Conservation (phyloP, 257 asterid species). For the Forsythia suspensa region DNA sequence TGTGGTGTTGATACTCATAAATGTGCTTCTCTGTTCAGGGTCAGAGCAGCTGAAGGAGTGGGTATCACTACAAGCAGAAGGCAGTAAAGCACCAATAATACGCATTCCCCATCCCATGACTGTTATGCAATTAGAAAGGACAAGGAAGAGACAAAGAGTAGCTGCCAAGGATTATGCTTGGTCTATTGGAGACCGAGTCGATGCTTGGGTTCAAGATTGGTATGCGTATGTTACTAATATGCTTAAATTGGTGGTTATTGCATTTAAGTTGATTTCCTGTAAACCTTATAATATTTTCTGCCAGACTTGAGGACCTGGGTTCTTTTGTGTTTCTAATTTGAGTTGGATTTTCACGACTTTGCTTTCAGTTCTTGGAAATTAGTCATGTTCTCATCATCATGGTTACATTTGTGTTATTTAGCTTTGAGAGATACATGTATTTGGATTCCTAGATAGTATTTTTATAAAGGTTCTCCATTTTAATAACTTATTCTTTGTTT, state of each 20-base stretch:
- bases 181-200: slow-evolving; percentile 91
- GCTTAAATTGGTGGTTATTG: background rate
- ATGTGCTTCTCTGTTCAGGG: slow-evolving; percentile 29
- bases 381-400: too few relatives aligned
- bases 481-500: too few relatives aligned
- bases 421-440: too few relatives aligned
- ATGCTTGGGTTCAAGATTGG: slow-evolving; percentile 78
- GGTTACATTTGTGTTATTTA: too few relatives aligned
- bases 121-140: slow-evolving; percentile 50
- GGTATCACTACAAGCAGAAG: slow-evolving; percentile 67
- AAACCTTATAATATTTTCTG: too few relatives aligned
- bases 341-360: too few relatives aligned
- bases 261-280: too few relatives aligned
- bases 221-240: slow-evolving; percentile 31
- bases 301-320: too few relatives aligned
- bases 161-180: slow-evolving; percentile 64
- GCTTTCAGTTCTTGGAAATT: too few relatives aligned
- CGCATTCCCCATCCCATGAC: slow-evolving; percentile 72
- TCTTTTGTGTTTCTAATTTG: too few relatives aligned
- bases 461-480: too few relatives aligned
- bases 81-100: slow-evolving; percentile 48
- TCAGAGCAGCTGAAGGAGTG: slow-evolving; percentile 74
- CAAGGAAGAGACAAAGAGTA: slow-evolving; percentile 80
- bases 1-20: background rate
- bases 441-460: too few relatives aligned